Evolutionary conservation across 1,139 yeast species (phyloP).

Genomic region (Nakaseomyces kungkrabaensis): DNA sequence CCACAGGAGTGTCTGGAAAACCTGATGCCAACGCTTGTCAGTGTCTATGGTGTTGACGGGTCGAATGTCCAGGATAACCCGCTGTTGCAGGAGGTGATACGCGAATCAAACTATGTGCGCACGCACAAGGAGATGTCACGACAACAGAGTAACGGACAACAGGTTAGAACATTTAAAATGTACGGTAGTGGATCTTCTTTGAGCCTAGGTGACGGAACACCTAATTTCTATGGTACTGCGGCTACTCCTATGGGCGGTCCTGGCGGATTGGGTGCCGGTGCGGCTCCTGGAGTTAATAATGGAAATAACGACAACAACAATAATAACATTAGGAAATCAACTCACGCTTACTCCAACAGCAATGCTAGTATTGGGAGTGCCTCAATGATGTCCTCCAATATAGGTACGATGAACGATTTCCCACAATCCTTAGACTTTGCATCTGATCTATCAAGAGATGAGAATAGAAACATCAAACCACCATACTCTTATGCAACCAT

Average conservation of each 20-base stretch:
- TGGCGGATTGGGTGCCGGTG: not conserved
- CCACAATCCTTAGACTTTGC: constrained; percentile 26
- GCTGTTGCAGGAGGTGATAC: constrained; percentile 17
- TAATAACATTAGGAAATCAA: not conserved
- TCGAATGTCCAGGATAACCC: constrained; percentile 10
- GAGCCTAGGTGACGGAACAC: not conserved
- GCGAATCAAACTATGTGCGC: constrained; percentile 11
- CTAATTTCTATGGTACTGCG: constrained; percentile 1
- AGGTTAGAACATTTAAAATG: constrained; percentile 27
- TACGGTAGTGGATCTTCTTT: constrained; percentile 16
- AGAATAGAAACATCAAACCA: constrained; percentile 86
- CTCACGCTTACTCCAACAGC: not conserved
- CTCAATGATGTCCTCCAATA: not conserved
- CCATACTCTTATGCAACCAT: constrained; percentile 96
- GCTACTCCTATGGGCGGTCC: not conserved
- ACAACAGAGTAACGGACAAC: constrained; percentile 10
- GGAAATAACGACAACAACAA: not conserved
- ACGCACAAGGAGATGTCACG: constrained; percentile 1
- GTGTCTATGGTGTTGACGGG: constrained; percentile 16
- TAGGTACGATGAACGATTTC: constrained; percentile 12
- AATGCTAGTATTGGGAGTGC: not conserved
- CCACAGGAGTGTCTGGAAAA: constrained; percentile 41
- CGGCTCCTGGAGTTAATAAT: not conserved
- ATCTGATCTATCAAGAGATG: constrained; percentile 63
- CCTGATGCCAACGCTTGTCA: constrained; percentile 28